Base-by-base conservation (phyloP, 495 filamentous ascomycete species). In the Annulohypoxylon maeteangense region DNA sequence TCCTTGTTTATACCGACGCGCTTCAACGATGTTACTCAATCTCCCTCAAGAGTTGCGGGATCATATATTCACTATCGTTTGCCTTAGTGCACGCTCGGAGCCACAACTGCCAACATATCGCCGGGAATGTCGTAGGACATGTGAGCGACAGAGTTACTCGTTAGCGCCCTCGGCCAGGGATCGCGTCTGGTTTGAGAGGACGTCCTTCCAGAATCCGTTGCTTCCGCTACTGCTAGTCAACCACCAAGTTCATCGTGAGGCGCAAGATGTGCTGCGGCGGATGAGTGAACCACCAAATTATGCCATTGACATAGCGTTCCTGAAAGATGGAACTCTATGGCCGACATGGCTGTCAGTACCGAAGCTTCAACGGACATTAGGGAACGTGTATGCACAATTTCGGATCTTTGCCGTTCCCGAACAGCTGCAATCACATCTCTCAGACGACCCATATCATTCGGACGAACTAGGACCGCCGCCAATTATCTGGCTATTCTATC, bases 121-220 rank as follows among this genome's bases (percentile, higher is more conserved):
- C 14, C 22, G 22, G 29, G 58, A 50, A 48, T 6, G 36, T 48
- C 58, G 42, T 16, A 34, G 27, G 18, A 48, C 40, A 7, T 48
- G 40, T 7, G 40, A 44, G 40, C 40, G 40, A 48, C 42, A 34
- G 29, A 29, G 27, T 16, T 60, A 60, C 16, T 20, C 12, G 10
- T 50, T 44, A 12, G n/a, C 40, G 5, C 58, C 25, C 5, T 22
- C 29, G 16, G 42, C 25, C 12, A 48, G 25, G n/a, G 29, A 61
- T 48, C 42, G 42, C 29, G 58, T 61, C 7, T 61, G 40, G 58
- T 50, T 61, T 16, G 58, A 61, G 42, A 42, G 42, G 25, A 27
- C 18, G 42, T 11, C 40, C 1, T 44, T 18, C 40, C 40, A 20
- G n/a, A 44, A 44, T 12, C 40, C 40, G 16, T 18, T 44, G 40